A percentile compares a stretch with the other conserved stretches of the same genome.
phyloP scores from a whole-genome alignment of 495 filamentous ascomycete species.

The Aspergillus steynii region DNA sequence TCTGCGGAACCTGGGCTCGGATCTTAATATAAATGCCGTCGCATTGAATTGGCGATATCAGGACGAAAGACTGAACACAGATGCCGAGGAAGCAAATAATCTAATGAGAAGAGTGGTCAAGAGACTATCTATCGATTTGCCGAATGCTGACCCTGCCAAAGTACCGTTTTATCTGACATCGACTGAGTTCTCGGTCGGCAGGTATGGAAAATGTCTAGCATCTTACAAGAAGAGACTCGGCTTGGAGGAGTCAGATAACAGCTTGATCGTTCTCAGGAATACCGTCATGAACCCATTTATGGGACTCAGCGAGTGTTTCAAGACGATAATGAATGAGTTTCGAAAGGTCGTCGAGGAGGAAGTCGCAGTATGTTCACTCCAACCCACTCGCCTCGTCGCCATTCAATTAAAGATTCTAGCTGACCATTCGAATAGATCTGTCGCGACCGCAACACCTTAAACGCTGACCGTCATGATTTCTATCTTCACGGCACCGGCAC shows the following conservation, averaged over 20 bases:
- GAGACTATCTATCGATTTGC: constrained; percentile 35
- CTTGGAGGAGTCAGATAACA: constrained; percentile 22
- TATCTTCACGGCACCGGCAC: not conserved
- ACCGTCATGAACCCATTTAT: constrained; percentile 45
- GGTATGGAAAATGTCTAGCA: constrained; percentile 42
- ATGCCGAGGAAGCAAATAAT: constrained; percentile 50
- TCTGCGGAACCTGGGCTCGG: constrained; percentile 40
- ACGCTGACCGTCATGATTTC: not conserved
- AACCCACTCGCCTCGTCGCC: not conserved
- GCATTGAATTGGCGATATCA: constrained; percentile 32
- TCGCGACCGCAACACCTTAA: not conserved
- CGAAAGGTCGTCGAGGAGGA: constrained; percentile 38
- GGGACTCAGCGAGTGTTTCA: constrained; percentile 35
- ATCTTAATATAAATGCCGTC: constrained; percentile 51
- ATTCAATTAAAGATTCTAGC: too few relatives aligned
- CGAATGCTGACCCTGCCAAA: constrained; percentile 34
- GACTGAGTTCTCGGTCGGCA: constrained; percentile 32
- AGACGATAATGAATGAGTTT: constrained; percentile 32
- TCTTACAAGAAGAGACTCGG: constrained; percentile 41
- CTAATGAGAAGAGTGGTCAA: constrained; percentile 43
- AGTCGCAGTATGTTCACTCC: constrained; percentile 24
- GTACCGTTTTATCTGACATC: constrained; percentile 45
- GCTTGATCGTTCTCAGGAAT: constrained; percentile 42
- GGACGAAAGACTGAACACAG: constrained; percentile 37
- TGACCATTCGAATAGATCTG: not conserved